Percentiles rank a stretch among this genome's conserved stretches.
phyloP scores from a whole-genome alignment of 148 eudicot species.

The Heliosperma pusillum region DNA sequence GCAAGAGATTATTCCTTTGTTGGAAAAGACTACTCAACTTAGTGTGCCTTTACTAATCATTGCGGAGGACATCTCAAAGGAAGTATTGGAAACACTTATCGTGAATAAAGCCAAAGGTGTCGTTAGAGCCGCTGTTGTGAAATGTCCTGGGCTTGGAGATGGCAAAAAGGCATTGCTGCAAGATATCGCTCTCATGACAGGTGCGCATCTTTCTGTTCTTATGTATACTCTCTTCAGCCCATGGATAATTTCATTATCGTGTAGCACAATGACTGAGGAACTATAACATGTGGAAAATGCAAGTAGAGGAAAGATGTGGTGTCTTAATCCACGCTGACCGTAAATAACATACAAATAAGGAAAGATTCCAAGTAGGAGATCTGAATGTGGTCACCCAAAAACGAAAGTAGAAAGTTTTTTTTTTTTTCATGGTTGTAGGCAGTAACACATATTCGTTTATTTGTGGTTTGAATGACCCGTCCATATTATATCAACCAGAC shows the following conservation, averaged over 20 bases:
- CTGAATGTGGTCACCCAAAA: not conserved
- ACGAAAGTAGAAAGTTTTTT: not conserved
- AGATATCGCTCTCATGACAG: slow-evolving; percentile 96
- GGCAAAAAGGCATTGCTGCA: slow-evolving; percentile 80
- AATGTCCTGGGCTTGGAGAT: slow-evolving; percentile 82
- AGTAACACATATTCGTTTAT: not conserved
- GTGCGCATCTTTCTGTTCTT: slow-evolving; percentile 25
- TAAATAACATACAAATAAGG: not conserved
- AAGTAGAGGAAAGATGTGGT: not conserved
- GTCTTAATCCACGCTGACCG: not conserved
- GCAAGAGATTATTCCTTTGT: slow-evolving; percentile 73
- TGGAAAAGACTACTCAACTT: slow-evolving; percentile 81
- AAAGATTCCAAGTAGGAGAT: not conserved
- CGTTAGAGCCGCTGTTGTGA: slow-evolving; percentile 76
- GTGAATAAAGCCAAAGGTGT: slow-evolving; percentile 64
- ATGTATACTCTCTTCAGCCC: not conserved
- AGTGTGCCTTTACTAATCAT: slow-evolving; percentile 79
- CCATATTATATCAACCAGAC: not conserved
- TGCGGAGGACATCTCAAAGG: slow-evolving; percentile 74
- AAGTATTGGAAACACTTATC: slow-evolving; percentile 68
- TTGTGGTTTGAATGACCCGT: slow-evolving; percentile 4
- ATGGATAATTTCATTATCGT: not conserved
- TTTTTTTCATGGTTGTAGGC: not conserved
- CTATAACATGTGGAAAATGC: not conserved
- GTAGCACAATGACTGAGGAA: not conserved